Conservation (phyloP, 2,329 filamentous ascomycete genomes). For the Colletotrichum sansevieriae region DNA sequence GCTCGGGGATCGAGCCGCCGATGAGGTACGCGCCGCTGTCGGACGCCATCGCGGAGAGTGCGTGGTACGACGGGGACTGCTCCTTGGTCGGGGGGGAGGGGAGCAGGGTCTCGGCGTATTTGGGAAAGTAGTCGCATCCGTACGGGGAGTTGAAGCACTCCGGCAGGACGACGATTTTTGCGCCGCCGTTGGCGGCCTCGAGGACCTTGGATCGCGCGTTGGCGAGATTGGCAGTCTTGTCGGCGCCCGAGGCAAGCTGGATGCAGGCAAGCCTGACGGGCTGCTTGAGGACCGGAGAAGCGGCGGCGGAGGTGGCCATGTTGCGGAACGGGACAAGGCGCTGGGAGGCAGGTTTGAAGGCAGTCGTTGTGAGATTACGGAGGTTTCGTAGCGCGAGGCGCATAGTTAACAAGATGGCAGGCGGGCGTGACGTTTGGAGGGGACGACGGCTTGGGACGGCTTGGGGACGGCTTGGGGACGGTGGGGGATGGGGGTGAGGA, state of each 20-base stretch:
- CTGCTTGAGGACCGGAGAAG: constrained; percentile 73
- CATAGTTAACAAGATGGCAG: constrained; percentile 14
- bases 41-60: constrained; percentile 82
- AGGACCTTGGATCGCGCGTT: constrained; percentile 86
- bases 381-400: constrained; percentile 34
- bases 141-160: constrained; percentile 99
- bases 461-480: no score
- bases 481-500: constrained; percentile 10
- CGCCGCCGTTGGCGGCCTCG: constrained; percentile 81
- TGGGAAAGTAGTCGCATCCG: constrained; percentile 88
- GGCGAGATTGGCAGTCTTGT: constrained; percentile 87
- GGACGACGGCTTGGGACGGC: constrained; percentile 3
- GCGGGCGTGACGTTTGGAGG: constrained; percentile 19
- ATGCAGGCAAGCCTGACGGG: constrained; percentile 84
- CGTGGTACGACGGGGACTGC: constrained; percentile 86
- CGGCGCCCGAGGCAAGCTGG: constrained; percentile 83
- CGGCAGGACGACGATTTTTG: constrained; percentile 89
- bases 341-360: constrained; percentile 1
- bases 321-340: constrained; percentile 35
- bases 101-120: constrained; percentile 89
- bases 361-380: constrained; percentile 6
- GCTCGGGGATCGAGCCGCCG: constrained; percentile 93
- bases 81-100: constrained; percentile 79
- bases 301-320: constrained; percentile 46
- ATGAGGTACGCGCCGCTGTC: constrained; percentile 86